A percentile compares a stretch with the other conserved stretches of the same genome.
Conservation (phyloP, 2,329 filamentous ascomycete species). For the Graphiopsis chlorocephala region DNA sequence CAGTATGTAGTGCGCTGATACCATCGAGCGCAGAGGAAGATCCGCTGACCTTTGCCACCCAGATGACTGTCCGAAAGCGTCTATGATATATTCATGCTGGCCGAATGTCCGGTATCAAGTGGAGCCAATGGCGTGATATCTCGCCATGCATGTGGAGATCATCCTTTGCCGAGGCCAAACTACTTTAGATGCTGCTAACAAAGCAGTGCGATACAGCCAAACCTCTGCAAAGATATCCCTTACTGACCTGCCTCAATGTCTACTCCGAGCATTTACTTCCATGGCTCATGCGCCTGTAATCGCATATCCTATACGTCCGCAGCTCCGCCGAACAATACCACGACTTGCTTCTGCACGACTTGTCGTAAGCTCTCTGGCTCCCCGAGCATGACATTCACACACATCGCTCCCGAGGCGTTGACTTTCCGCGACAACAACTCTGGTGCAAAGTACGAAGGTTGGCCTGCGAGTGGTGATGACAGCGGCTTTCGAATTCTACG, state of each 20-base stretch:
- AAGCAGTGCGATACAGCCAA: neutral
- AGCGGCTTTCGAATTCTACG: slow-evolving; percentile 13
- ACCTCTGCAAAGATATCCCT: neutral
- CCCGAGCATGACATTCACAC: slow-evolving; percentile 22
- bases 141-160: neutral
- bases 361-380: slow-evolving; percentile 26
- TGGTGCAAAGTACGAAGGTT: slow-evolving; percentile 21
- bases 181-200: neutral
- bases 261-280: slow-evolving; percentile 11
- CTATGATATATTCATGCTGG: neutral
- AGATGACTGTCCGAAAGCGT: too few species aligned
- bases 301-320: slow-evolving; percentile 26
- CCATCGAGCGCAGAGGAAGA: too few species aligned
- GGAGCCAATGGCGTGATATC: neutral
- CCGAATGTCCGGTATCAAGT: neutral
- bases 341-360: slow-evolving; percentile 24
- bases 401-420: slow-evolving; percentile 17
- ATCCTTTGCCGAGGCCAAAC: neutral
- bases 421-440: slow-evolving; percentile 24
- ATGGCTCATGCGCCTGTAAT: slow-evolving; percentile 25
- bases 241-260: neutral
- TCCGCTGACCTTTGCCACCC: too few species aligned
- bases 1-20: too few species aligned
- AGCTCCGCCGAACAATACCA: slow-evolving; percentile 14
- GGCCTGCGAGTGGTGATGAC: slow-evolving; percentile 22